Conservation (phyloP, 192 early-diverging fungal species). For the Geranomyces variabilis region DNA sequence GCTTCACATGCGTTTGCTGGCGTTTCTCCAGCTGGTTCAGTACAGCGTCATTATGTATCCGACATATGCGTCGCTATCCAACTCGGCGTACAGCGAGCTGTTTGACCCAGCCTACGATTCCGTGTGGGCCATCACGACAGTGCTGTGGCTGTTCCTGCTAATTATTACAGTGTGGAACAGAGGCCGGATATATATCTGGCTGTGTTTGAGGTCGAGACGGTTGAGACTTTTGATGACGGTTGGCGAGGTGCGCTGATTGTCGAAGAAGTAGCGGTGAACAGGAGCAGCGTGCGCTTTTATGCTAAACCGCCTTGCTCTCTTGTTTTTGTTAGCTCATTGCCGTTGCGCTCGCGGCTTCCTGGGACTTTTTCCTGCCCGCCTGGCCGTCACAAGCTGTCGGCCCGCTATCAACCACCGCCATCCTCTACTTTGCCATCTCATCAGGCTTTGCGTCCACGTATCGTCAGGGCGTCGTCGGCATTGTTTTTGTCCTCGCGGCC, state of each 20-base stretch:
- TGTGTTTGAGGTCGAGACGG: conserved; percentile 18
- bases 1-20: conserved; percentile 27
- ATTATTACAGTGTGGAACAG: conserved; percentile 15
- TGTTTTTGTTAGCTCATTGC: conserved; percentile 15
- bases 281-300: too few species aligned
- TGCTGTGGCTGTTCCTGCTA: conserved; percentile 24
- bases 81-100: neutral
- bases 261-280: too few species aligned
- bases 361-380: conserved; percentile 28
- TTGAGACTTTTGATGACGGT: neutral
- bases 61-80: conserved; percentile 8
- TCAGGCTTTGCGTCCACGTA: conserved; percentile 30
- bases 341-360: conserved; percentile 4
- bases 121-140: neutral
- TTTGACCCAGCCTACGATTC: conserved; percentile 13
- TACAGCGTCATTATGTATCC: conserved; percentile 21
- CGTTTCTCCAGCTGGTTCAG: conserved; percentile 27
- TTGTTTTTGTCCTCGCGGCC: neutral
- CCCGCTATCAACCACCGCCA: conserved; percentile 8
- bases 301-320: too few species aligned
- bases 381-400: neutral
- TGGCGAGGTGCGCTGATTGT: conserved; percentile 19
- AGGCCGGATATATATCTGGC: conserved; percentile 24
- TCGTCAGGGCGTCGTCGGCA: conserved; percentile 13
- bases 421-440: conserved; percentile 25